phyloP scores from a whole-genome alignment of 176 grass and related monocot genomes.

The Luzula sylvatica region DNA sequence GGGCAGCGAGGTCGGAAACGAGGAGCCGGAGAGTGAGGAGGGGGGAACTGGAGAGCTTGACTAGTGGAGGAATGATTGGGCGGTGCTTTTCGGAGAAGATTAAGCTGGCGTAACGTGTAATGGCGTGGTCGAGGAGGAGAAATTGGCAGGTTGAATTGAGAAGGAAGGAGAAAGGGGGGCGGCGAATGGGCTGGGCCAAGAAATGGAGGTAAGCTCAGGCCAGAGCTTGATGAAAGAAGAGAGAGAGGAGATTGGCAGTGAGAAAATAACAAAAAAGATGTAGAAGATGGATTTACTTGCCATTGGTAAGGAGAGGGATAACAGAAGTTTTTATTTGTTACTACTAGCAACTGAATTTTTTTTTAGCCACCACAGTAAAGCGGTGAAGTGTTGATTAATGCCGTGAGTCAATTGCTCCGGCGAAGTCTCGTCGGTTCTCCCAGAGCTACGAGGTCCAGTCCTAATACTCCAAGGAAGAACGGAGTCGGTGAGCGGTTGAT shows the following conservation, averaged over 20 bases:
- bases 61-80: conserved; percentile 33
- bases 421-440: conserved; percentile 43
- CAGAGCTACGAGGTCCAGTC: conserved; percentile 36
- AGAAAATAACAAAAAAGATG: conserved; percentile 11
- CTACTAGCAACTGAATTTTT: too few species aligned
- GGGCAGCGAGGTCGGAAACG: conserved; percentile 39
- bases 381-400: conserved; percentile 42
- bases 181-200: conserved; percentile 35
- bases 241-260: conserved; percentile 5
- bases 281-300: background rate
- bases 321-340: too few species aligned
- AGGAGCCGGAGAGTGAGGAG: conserved; percentile 39
- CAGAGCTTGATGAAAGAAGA: conserved; percentile 44
- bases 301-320: background rate
- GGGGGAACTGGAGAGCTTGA: conserved; percentile 25
- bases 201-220: conserved; percentile 62
- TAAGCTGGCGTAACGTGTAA: conserved; percentile 52
- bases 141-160: conserved; percentile 31
- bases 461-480: conserved; percentile 37
- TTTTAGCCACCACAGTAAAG: conserved; percentile 24
- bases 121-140: conserved; percentile 44
- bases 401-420: conserved; percentile 43
- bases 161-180: conserved; percentile 53
- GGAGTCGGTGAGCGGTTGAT: background rate
- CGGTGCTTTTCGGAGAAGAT: conserved; percentile 61